phyloP scores from a whole-genome alignment of 257 asterid genomes.

The Solanum clarkiae region DNA sequence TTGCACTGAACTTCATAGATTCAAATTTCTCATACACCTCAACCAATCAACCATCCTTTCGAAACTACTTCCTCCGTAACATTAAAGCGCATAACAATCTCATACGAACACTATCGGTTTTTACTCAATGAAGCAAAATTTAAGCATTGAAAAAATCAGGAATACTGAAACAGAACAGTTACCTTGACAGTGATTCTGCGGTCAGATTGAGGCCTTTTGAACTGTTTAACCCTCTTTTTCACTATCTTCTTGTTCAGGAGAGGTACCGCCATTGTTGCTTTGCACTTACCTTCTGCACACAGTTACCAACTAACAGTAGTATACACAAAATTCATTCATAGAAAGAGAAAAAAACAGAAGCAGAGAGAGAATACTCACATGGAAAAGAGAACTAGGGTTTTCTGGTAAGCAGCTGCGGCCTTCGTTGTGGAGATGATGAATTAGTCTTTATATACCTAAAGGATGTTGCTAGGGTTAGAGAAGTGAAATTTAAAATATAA shows the following conservation, averaged over 20 bases:
- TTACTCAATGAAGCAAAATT: background rate
- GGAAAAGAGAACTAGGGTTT: background rate
- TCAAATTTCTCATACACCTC: too few species aligned
- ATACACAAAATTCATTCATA: background rate
- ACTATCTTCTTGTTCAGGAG: background rate
- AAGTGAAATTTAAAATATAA: background rate
- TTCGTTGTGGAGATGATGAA: background rate
- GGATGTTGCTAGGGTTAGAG: background rate
- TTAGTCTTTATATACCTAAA: background rate
- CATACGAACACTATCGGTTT: background rate
- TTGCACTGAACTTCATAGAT: background rate
- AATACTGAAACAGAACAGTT: background rate
- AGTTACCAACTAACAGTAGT: background rate
- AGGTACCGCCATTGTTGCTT: background rate
- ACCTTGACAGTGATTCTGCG: background rate
- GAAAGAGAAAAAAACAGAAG: background rate
- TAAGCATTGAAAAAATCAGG: background rate
- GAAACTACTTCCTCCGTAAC: background rate
- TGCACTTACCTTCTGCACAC: background rate
- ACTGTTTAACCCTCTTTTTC: background rate
- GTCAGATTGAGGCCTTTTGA: background rate
- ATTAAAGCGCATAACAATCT: background rate
- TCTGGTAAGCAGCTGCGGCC: background rate
- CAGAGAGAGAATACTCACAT: background rate
- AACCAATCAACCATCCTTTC: background rate